Conservation (phyloP, 2,329 filamentous ascomycete genomes). For the Hymenoscyphus albidus region DNA sequence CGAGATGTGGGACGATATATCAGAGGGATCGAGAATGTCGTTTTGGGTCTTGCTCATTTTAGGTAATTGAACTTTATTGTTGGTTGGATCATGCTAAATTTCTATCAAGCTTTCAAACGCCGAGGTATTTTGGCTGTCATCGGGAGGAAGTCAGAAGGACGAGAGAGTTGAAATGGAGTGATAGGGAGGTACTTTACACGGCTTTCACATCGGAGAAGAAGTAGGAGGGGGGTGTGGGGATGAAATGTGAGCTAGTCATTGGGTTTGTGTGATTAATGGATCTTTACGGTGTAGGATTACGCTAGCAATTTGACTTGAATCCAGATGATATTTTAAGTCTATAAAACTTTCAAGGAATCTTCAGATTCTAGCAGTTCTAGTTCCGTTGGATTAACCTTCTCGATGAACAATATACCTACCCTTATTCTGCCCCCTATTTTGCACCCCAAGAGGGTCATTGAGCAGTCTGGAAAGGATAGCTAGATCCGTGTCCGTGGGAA, state of each 20-base stretch:
- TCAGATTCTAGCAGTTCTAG: too few relatives aligned
- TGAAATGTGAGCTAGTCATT: too few relatives aligned
- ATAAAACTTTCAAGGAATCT: too few relatives aligned
- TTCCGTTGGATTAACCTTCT: background rate
- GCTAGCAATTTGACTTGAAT: too few relatives aligned
- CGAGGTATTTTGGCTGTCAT: background rate
- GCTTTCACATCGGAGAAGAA: background rate
- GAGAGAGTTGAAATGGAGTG: background rate
- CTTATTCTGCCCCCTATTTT: background rate
- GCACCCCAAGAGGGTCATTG: background rate
- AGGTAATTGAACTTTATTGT: background rate
- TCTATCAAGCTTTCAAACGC: background rate
- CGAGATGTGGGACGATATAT: background rate
- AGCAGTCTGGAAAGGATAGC: background rate
- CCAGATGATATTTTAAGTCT: too few relatives aligned
- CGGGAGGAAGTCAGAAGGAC: background rate
- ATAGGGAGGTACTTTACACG: background rate
- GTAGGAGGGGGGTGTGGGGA: background rate
- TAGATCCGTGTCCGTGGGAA: background rate
- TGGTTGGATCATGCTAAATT: background rate
- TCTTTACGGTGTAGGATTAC: too few relatives aligned
- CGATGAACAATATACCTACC: background rate
- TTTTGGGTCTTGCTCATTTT: background rate
- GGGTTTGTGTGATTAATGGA: too few relatives aligned
- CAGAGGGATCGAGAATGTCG: background rate